Evolutionary conservation across 768 basidiomycete genomes (phyloP).

Genomic region (Tricholoma flavovirens): DNA sequence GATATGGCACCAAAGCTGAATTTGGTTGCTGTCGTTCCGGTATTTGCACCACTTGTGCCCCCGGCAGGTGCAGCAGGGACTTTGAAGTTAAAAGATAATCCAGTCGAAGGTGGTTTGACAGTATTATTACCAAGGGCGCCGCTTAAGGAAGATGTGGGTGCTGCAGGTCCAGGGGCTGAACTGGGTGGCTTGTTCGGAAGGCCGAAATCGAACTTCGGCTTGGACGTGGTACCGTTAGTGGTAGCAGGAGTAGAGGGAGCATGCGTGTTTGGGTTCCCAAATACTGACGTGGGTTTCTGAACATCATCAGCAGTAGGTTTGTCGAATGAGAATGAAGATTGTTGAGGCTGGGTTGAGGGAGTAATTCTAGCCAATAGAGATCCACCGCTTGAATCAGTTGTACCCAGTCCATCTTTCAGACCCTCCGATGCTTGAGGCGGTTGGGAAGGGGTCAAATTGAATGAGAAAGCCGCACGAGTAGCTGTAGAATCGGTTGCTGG

Average conservation of each 20-base stretch:
- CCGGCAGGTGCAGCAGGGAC: constrained; percentile 11
- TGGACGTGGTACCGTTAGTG: constrained; percentile 20
- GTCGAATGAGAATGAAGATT: constrained; percentile 14
- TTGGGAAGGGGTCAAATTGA: constrained; percentile 12
- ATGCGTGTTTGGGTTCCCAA: constrained; percentile 15
- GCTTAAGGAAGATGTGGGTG: constrained; percentile 15
- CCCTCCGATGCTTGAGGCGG: not conserved
- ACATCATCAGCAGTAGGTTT: constrained; percentile 14
- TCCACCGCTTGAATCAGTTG: constrained; percentile 6
- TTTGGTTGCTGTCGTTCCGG: constrained; percentile 8
- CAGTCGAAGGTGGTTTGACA: constrained; percentile 18
- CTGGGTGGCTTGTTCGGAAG: constrained; percentile 13
- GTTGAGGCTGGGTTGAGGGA: constrained; percentile 10
- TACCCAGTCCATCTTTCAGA: constrained; percentile 11
- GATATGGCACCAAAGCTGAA: constrained; percentile 14
- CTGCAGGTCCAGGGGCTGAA: not conserved
- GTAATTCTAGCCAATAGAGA: constrained; percentile 21
- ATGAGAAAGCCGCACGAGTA: constrained; percentile 11
- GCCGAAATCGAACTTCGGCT: constrained; percentile 36
- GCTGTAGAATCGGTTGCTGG: not conserved
- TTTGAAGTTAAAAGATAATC: constrained; percentile 20
- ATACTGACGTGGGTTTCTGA: constrained; percentile 17
- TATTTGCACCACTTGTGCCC: constrained; percentile 1
- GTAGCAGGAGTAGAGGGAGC: constrained; percentile 15
- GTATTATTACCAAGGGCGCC: constrained; percentile 16